Evolutionary conservation across 495 filamentous ascomycete genomes (phyloP).

Genomic region (Penicillium mononematosum): DNA sequence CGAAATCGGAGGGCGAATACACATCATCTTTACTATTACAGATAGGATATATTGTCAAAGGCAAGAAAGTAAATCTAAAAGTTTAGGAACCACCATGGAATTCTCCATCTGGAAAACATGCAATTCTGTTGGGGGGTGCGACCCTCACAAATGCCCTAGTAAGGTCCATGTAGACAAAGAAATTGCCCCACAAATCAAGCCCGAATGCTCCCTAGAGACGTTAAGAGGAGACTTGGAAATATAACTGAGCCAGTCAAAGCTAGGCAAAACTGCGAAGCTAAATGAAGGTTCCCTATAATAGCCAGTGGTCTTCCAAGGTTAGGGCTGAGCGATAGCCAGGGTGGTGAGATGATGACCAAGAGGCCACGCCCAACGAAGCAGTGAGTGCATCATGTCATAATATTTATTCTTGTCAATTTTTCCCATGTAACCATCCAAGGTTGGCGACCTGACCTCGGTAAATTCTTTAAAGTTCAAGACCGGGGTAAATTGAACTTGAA

Average conservation of each 20-base stretch:
- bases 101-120: neutral
- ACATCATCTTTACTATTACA: neutral
- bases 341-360: neutral
- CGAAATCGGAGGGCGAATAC: neutral
- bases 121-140: neutral
- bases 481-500: neutral
- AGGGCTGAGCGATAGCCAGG: neutral
- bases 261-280: neutral
- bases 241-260: neutral
- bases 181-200: neutral
- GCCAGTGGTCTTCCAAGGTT: neutral
- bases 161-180: neutral
- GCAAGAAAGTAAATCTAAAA: neutral
- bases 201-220: neutral
- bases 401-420: neutral
- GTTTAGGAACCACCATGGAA: neutral
- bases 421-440: neutral
- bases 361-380: conserved; percentile 4
- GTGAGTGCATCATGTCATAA: neutral
- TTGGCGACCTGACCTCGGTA: neutral
- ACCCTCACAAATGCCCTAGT: neutral
- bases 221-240: neutral
- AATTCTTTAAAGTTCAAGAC: neutral
- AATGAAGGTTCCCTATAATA: neutral
- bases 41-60: neutral